These are phyloP conservation scores for Colletotrichum liriopes DNA, from an alignment of 2,329 filamentous ascomycete species.

Conservation along the genomic window DNA sequence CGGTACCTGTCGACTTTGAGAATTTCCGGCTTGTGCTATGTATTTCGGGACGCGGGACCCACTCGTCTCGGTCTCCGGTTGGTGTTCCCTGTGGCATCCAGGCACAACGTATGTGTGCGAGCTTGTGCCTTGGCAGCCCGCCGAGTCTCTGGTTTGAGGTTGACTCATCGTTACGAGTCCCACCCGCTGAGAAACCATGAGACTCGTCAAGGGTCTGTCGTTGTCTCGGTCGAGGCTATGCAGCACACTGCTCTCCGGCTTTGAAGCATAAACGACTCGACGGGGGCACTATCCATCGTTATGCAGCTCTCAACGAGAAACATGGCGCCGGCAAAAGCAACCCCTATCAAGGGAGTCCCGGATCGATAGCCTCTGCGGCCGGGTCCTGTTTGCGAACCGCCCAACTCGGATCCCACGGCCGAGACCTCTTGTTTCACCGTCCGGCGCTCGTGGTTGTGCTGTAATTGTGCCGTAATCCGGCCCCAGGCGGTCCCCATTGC, in stretches of 20 bases:
- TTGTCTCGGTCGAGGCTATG: conserved; percentile 19
- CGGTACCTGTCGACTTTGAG: conserved; percentile 5
- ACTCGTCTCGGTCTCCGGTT: conserved; percentile 23
- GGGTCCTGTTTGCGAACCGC: neutral
- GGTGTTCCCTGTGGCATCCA: conserved; percentile 24
- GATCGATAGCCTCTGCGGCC: neutral
- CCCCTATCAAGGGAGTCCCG: conserved; percentile 16
- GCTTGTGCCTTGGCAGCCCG: conserved; percentile 2
- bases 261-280: conserved; percentile 10
- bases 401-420: conserved; percentile 11
- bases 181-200: neutral
- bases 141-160: conserved; percentile 24
- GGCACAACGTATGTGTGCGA: neutral
- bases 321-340: conserved; percentile 7
- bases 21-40: conserved; percentile 5
- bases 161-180: conserved; percentile 31
- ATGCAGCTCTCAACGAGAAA: conserved; percentile 23
- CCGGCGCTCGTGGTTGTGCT: neutral
- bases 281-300: conserved; percentile 25
- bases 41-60: neutral
- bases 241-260: neutral
- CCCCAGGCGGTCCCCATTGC: neutral
- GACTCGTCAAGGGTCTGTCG: conserved; percentile 6
- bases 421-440: conserved; percentile 34
- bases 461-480: conserved; percentile 1